A percentile compares a stretch with the other conserved stretches of the same genome.
These are phyloP conservation scores for Flaveria bidentis DNA, from an alignment of 129 eudicot species.

Conservation along the genomic window DNA sequence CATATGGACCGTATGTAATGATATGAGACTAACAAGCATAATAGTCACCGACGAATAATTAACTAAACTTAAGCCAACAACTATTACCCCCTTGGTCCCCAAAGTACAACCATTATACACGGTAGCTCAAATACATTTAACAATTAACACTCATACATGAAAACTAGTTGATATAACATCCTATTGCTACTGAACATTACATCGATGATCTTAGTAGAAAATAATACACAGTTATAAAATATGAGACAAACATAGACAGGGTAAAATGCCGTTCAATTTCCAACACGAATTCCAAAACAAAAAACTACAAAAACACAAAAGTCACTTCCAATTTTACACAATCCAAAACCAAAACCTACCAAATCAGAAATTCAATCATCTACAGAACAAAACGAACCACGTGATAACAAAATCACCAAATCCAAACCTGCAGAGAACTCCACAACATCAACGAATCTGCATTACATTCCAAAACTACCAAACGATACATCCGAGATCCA, in stretches of 20 bases:
- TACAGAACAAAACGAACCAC: background rate
- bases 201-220: background rate
- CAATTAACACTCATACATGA: background rate
- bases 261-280: background rate
- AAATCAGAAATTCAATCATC: background rate
- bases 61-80: background rate
- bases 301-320: slow-evolving; percentile 25
- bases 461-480: slow-evolving; percentile 3
- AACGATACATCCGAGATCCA: slow-evolving; percentile 38
- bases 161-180: background rate
- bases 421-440: slow-evolving; percentile 20
- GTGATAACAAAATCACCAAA: slow-evolving; percentile 11
- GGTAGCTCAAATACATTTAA: background rate
- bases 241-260: too few species aligned
- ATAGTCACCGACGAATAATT: slow-evolving; percentile 8
- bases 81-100: slow-evolving; percentile 12
- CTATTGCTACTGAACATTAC: background rate
- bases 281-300: slow-evolving; percentile 1
- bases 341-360: slow-evolving; percentile 22
- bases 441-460: slow-evolving; percentile 20
- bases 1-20: background rate
- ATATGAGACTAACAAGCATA: background rate
- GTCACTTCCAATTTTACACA: slow-evolving; percentile 11
- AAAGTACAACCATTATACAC: background rate
- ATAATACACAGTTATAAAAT: background rate